Conservation (phyloP, 2,329 filamentous ascomycete species). For the Xylariales sp. region DNA sequence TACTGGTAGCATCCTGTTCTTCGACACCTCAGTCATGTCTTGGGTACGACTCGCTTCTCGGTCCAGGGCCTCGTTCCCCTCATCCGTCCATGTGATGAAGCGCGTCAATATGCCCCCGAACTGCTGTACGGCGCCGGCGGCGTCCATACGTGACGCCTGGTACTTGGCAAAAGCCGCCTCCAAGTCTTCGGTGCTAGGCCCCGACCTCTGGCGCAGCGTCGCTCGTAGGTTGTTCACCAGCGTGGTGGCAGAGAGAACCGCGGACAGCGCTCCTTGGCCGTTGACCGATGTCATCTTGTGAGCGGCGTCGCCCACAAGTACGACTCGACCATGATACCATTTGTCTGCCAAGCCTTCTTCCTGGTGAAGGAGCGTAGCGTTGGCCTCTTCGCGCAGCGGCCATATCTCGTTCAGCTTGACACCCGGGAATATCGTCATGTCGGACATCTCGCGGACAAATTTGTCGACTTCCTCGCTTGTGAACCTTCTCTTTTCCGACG, state of each 20-base stretch:
- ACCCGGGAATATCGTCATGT: conserved; percentile 36
- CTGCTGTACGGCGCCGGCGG: conserved; percentile 2
- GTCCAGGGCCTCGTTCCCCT: conserved; percentile 18
- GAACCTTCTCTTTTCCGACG: conserved; percentile 26
- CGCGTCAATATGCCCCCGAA: not conserved
- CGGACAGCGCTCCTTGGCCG: conserved; percentile 38
- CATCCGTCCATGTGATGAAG: conserved; percentile 24
- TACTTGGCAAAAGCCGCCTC: conserved; percentile 37
- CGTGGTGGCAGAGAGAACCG: conserved; percentile 28
- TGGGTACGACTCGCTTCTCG: not conserved
- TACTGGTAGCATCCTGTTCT: conserved; percentile 1
- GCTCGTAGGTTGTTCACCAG: conserved; percentile 38
- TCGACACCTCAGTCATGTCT: not conserved
- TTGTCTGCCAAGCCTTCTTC: conserved; percentile 40
- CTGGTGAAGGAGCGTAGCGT: conserved; percentile 28
- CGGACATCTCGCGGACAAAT: conserved; percentile 30
- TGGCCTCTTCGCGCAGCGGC: conserved; percentile 22
- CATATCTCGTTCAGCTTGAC: conserved; percentile 41
- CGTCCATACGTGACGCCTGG: conserved; percentile 21
- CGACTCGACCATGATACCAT: conserved; percentile 48
- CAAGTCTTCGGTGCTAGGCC: conserved; percentile 27
- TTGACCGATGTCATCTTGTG: conserved; percentile 45
- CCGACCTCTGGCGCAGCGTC: conserved; percentile 21
- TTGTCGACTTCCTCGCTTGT: conserved; percentile 33
- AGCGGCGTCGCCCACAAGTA: conserved; percentile 53